A percentile compares a stretch with the other conserved stretches of the same genome.
Conservation (phyloP, 2,329 filamentous ascomycete genomes). For the Beauveria sp. region DNA sequence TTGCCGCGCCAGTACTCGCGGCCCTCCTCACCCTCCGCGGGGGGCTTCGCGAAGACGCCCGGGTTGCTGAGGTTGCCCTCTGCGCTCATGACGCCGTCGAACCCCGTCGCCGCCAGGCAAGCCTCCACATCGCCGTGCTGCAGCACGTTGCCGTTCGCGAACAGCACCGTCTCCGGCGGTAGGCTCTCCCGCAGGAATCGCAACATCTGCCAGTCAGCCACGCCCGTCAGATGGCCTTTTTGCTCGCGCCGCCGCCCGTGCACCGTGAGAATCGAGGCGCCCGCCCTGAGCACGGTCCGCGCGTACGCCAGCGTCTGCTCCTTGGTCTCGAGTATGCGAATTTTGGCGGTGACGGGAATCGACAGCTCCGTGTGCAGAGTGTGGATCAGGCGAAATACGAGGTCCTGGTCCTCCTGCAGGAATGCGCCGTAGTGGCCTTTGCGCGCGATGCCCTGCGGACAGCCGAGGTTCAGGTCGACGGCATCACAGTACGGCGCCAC, state of each 20-base stretch:
- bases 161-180: constrained; percentile 82
- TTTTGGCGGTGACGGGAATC: constrained; percentile 90
- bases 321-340: constrained; percentile 77
- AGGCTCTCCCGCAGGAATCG: constrained; percentile 75
- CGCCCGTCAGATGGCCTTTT: constrained; percentile 88
- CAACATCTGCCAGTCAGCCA: constrained; percentile 88
- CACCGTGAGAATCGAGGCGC: constrained; percentile 87
- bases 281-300: constrained; percentile 74
- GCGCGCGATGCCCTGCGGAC: constrained; percentile 89
- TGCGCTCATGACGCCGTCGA: constrained; percentile 90
- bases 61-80: constrained; percentile 94
- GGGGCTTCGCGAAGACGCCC: constrained; percentile 68
- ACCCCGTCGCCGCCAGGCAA: constrained; percentile 77
- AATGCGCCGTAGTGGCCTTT: constrained; percentile 92
- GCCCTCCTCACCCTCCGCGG: constrained; percentile 55
- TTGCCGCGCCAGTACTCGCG: constrained; percentile 81
- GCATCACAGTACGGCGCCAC: constrained; percentile 88
- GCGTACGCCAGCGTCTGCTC: constrained; percentile 88
- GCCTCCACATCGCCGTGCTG: constrained; percentile 67
- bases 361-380: constrained; percentile 71
- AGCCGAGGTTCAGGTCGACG: constrained; percentile 90
- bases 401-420: constrained; percentile 81
- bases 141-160: constrained; percentile 93
- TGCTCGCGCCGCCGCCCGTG: constrained; percentile 85
- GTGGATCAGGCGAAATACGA: constrained; percentile 76